Base-by-base conservation (phyloP, 2,329 filamentous ascomycete genomes). In the Phialophora chinensis region DNA sequence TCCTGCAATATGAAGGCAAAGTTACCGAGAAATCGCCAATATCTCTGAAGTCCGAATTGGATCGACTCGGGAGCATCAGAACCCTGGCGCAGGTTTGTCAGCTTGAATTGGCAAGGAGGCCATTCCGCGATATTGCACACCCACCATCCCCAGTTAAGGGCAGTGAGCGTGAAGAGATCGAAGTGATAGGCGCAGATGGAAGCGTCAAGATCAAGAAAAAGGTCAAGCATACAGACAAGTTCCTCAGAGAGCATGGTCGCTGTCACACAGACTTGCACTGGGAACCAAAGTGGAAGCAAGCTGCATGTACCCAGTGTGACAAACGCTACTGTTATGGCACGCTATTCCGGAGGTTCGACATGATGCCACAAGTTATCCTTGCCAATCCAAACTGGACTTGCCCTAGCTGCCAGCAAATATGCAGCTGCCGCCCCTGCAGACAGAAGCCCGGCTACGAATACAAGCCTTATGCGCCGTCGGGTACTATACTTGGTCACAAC, bases 1-100 rank as follows among this genome's bases (percentile, higher is more conserved):
- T 97, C 35, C 88, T 96, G 59, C 84, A 87, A 58, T 88, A 91
- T 69, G 88, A 91, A 70, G 88, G 88, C 49, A 90, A 85, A 60
- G 82, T 89, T 23, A 87, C 90, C 65, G 83, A 89, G 11, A 82
- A 81, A 66, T 93, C 89, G 0, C 91, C 91, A 0, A 83, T 88
- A 47, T 86, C 91, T 0, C 83, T 97, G 2, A 84, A 90, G 66
- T 83, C 91, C 61, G 92, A 91, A 59, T 84, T 89, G 38, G 86
- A 86, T 71, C 85, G 84, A 55, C 79, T 87, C 6, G 86, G 85
- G 17, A 63, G 63, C 10, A 93, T 90, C 76, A 96, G 93, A 75
- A 90, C 93, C 0, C 83, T 96, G 7, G 94, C 94, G 4, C 90
- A 97, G 73, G 89, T 98, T n/a, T 98, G 93, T 76, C 94, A 97